Conservation (phyloP, 257 asterid species). For the Handroanthus guayacan region DNA sequence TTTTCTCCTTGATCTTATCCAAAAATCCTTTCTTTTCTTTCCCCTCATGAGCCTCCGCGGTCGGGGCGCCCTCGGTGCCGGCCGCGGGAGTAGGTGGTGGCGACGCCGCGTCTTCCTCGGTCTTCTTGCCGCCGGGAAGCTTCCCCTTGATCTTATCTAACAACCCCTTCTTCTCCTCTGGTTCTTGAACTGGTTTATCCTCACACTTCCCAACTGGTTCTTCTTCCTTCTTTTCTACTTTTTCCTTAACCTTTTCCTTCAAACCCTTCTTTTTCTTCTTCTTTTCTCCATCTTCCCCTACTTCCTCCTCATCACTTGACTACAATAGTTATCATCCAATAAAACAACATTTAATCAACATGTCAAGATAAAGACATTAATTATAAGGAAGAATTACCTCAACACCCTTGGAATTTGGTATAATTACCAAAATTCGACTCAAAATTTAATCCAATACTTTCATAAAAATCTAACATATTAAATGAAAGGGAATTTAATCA, state of each 20-base stretch:
- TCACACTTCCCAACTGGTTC: conserved; percentile 50
- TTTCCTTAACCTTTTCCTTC: conserved; percentile 57
- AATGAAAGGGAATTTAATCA: no score
- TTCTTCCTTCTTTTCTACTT: conserved; percentile 45
- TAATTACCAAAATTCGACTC: no score
- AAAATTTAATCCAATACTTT: no score
- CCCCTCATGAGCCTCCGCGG: conserved; percentile 36
- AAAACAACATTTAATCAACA: neutral
- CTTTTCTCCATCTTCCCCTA: conserved; percentile 57
- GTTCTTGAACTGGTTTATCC: conserved; percentile 37
- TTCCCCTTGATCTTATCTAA: conserved; percentile 79
- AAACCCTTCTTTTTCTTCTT: conserved; percentile 68
- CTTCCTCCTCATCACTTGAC: conserved; percentile 82
- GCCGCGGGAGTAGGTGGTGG: conserved; percentile 27
- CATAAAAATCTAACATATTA: no score
- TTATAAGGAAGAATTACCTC: no score
- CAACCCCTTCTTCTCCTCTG: conserved; percentile 73
- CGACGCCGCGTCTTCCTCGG: conserved; percentile 48
- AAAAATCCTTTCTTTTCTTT: conserved; percentile 73
- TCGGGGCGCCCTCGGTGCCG: conserved; percentile 33
- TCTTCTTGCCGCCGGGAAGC: conserved; percentile 71
- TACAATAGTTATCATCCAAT: conserved; percentile 22
- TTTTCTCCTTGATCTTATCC: conserved; percentile 83
- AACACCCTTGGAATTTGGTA: no score
- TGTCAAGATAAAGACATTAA: no score